Evolutionary conservation across 768 basidiomycete genomes (phyloP).

Genomic region (Panaeolus papilionaceus): DNA sequence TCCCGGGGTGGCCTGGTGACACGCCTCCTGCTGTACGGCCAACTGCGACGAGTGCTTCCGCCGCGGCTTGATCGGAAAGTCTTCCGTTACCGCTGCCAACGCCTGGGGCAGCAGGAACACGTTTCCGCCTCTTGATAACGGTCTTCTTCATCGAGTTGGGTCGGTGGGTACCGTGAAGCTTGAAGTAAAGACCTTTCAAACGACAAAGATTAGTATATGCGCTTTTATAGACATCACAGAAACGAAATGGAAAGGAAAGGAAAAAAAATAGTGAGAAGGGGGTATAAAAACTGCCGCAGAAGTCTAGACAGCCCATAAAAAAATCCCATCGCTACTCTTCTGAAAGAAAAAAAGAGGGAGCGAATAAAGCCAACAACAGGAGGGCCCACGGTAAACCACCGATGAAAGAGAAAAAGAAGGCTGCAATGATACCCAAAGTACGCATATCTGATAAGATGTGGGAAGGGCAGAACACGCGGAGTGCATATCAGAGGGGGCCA

Average conservation of each 20-base stretch:
- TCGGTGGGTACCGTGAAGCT: constrained; percentile 95
- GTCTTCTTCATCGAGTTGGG: constrained; percentile 99
- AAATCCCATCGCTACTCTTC: constrained; percentile 8
- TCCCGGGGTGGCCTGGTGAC: constrained; percentile 38
- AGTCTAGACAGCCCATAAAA: not conserved
- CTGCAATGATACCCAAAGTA: constrained; percentile 8
- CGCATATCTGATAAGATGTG: constrained; percentile 47
- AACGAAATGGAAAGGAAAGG: constrained; percentile 21
- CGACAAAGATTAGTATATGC: constrained; percentile 18
- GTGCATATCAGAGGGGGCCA: not conserved
- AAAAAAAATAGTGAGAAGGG: constrained; percentile 21
- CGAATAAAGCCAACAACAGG: not conserved
- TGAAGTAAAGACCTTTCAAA: constrained; percentile 90
- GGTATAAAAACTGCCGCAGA: not conserved
- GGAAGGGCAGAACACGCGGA: constrained; percentile 18
- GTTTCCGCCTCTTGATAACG: constrained; percentile 97
- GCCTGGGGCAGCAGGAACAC: constrained; percentile 90
- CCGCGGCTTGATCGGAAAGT: constrained; percentile 86
- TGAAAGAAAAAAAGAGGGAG: not conserved
- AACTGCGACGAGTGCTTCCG: constrained; percentile 87
- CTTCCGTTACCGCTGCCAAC: constrained; percentile 38
- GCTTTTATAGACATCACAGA: constrained; percentile 12
- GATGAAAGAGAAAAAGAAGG: not conserved
- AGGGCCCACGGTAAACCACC: not conserved
- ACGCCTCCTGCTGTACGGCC: constrained; percentile 54